Evolutionary conservation across 2,329 filamentous ascomycete genomes (phyloP).

Genomic region (Fusarium nurragi): DNA sequence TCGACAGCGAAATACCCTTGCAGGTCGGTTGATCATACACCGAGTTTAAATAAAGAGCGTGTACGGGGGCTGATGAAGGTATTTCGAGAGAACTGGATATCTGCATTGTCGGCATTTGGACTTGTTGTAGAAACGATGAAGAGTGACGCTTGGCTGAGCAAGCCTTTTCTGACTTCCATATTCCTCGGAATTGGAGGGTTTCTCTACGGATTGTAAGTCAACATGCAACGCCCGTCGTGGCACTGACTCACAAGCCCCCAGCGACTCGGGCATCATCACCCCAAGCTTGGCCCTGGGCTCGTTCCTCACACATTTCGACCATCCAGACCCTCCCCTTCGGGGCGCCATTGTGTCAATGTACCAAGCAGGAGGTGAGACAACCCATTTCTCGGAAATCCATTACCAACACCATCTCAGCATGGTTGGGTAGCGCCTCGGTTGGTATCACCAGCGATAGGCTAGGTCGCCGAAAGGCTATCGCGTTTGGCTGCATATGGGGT

Average conservation of each 20-base stretch:
- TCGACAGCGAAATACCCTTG: neutral
- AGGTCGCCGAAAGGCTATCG: constrained; percentile 52
- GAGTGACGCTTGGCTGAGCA: constrained; percentile 48
- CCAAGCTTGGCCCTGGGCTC: constrained; percentile 51
- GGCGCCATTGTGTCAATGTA: constrained; percentile 55
- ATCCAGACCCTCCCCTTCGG: constrained; percentile 48
- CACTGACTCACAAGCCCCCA: constrained; percentile 2
- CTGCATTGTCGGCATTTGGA: neutral
- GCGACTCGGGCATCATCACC: constrained; percentile 55
- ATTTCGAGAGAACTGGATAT: neutral
- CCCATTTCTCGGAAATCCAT: rapidly evolving
- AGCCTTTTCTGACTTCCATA: constrained; percentile 52
- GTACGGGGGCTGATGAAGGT: neutral
- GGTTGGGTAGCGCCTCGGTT: constrained; percentile 54
- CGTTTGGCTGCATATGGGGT: constrained; percentile 53
- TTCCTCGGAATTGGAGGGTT: constrained; percentile 54
- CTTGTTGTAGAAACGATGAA: constrained; percentile 29
- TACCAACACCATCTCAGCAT: constrained; percentile 41
- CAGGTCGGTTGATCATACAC: constrained; percentile 31
- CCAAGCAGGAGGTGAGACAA: constrained; percentile 50
- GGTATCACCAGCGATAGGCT: constrained; percentile 51
- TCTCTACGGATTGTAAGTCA: constrained; percentile 52
- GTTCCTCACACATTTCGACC: constrained; percentile 49
- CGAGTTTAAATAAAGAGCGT: constrained; percentile 16
- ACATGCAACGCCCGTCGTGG: rapidly evolving